Evolutionary conservation across 768 basidiomycete genomes (phyloP).

Genomic region (Termitomyces sp.): DNA sequence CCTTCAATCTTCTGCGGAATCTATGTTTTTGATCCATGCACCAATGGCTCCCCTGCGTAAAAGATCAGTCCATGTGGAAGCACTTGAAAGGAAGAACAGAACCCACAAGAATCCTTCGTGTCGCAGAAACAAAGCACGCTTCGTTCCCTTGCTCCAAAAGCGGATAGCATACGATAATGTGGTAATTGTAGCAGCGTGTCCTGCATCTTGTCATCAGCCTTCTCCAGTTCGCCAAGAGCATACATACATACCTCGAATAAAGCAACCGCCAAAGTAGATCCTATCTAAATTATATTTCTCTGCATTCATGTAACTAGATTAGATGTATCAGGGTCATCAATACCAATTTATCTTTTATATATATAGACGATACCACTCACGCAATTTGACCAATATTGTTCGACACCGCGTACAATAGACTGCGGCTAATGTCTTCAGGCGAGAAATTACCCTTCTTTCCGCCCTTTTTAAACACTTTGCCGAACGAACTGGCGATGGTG

Average conservation of each 20-base stretch:
- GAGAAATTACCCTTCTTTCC: slow-evolving; percentile 73
- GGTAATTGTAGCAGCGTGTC: slow-evolving; percentile 94
- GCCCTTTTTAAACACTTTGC: slow-evolving; percentile 94
- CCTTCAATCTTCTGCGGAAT: slow-evolving; percentile 26
- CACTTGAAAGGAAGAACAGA: slow-evolving; percentile 8
- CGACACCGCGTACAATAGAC: slow-evolving; percentile 91
- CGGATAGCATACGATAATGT: slow-evolving; percentile 98
- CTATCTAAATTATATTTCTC: slow-evolving; percentile 95
- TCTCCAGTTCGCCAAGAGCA: not conserved
- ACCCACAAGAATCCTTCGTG: slow-evolving; percentile 97
- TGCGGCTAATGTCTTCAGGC: slow-evolving; percentile 91
- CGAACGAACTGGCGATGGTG: slow-evolving; percentile 97
- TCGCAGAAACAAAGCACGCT: slow-evolving; percentile 91
- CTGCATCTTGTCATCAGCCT: slow-evolving; percentile 34
- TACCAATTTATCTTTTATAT: not conserved
- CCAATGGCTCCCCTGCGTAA: slow-evolving; percentile 78
- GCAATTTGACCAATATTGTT: slow-evolving; percentile 99
- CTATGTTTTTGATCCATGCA: slow-evolving; percentile 97
- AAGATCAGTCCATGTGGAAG: slow-evolving; percentile 10
- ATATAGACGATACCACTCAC: slow-evolving; percentile 46
- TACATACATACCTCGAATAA: slow-evolving; percentile 77
- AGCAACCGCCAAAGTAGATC: slow-evolving; percentile 99
- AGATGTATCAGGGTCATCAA: slow-evolving; percentile 4
- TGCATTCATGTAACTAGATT: slow-evolving; percentile 92
- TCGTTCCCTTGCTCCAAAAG: slow-evolving; percentile 98